Percentiles rank a stretch among this genome's conserved stretches.
Evolutionary conservation across 805 yeast genomes (phyloP).

Genomic region (Metschnikowia amazonensis): DNA sequence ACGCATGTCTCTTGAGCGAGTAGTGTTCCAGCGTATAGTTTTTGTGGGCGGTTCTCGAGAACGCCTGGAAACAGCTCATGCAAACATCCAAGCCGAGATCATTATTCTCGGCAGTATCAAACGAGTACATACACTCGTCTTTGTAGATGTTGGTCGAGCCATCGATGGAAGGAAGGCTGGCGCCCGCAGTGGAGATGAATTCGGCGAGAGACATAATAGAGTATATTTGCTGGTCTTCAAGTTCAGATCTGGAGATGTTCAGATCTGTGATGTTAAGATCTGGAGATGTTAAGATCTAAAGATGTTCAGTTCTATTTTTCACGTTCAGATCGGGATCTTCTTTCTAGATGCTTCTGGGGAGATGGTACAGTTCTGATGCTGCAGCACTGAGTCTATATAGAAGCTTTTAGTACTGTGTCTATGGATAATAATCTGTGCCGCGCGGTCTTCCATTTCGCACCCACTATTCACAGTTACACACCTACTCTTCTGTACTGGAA

Average conservation of each 20-base stretch:
- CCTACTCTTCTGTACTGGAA: neutral
- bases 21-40: conserved; percentile 60
- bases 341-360: too few relatives aligned
- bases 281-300: too few relatives aligned
- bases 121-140: conserved; percentile 89
- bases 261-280: too few relatives aligned
- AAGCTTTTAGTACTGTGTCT: too few relatives aligned
- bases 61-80: conserved; percentile 67
- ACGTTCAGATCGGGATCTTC: too few relatives aligned
- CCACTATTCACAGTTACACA: neutral
- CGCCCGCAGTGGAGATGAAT: conserved; percentile 8
- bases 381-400: too few relatives aligned
- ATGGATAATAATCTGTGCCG: too few relatives aligned
- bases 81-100: conserved; percentile 69
- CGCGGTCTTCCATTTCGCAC: neutral
- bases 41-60: conserved; percentile 41
- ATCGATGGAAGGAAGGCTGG: conserved; percentile 22
- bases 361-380: neutral
- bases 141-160: conserved; percentile 51
- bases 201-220: conserved; percentile 7
- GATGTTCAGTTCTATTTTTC: too few relatives aligned
- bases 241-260: too few relatives aligned
- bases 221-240: neutral
- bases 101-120: conserved; percentile 57
- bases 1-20: conserved; percentile 47